phyloP scores from a whole-genome alignment of 78 protist species.

The Polysphondylium violaceum region DNA sequence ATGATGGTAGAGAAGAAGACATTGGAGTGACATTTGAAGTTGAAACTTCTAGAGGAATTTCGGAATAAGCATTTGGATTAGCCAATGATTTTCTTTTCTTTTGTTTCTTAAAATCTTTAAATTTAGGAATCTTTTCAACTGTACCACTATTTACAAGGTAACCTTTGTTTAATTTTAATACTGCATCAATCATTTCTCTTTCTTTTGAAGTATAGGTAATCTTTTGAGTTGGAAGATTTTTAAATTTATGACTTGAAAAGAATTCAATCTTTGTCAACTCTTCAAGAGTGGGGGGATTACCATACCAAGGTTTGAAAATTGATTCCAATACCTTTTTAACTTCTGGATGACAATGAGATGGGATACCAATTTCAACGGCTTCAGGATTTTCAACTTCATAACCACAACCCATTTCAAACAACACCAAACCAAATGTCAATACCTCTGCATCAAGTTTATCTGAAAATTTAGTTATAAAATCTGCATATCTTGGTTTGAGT shows the following conservation, averaged over 20 bases:
- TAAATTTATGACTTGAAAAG: conserved; percentile 45
- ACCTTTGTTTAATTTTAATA: conserved; percentile 21
- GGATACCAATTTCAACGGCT: conserved; percentile 19
- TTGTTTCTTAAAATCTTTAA: conserved; percentile 36
- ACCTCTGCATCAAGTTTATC: conserved; percentile 57
- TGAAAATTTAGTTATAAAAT: background rate
- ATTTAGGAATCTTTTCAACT: conserved; percentile 12
- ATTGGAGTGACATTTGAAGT: background rate
- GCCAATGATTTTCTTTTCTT: conserved; percentile 49
- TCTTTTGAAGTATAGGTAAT: conserved; percentile 45
- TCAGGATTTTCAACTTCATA: conserved; percentile 40
- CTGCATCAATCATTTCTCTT: conserved; percentile 72
- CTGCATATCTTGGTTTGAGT: conserved; percentile 59
- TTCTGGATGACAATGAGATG: conserved; percentile 54
- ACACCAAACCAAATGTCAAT: conserved; percentile 35
- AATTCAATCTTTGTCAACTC: conserved; percentile 41
- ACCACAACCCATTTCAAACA: conserved; percentile 72
- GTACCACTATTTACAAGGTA: background rate
- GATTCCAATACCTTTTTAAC: conserved; percentile 57
- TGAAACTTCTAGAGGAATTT: conserved; percentile 4
- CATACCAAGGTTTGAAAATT: conserved; percentile 68
- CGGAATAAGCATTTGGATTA: conserved; percentile 8
- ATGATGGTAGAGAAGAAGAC: conserved; percentile 1
- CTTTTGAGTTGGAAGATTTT: conserved; percentile 43
- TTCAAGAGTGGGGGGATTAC: conserved; percentile 48